Evolutionary conservation across 345 rosid species (phyloP).

Genomic region (Conringia planisiliqua): DNA sequence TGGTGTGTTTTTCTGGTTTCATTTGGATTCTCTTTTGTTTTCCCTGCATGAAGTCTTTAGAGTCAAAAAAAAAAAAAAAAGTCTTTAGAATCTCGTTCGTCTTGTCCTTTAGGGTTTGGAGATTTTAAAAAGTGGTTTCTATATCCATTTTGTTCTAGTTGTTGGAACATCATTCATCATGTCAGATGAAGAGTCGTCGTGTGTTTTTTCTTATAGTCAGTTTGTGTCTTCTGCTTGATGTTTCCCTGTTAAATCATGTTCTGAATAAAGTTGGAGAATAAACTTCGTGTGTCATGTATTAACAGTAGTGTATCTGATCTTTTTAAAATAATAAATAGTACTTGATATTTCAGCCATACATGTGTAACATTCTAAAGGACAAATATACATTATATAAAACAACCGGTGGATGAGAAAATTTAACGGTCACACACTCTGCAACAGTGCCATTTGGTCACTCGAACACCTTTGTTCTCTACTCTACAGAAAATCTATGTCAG

Average conservation of each 20-base stretch:
- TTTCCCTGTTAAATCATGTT: neutral
- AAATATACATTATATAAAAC: neutral
- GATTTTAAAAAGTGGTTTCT: too few species aligned
- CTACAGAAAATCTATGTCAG: constrained; percentile 8
- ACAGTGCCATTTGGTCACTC: constrained; percentile 4
- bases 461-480: neutral
- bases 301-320: too few species aligned
- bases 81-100: too few species aligned
- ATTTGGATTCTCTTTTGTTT: neutral
- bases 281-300: too few species aligned
- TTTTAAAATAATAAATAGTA: too few species aligned
- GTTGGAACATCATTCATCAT: neutral
- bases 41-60: too few species aligned
- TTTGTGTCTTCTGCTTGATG: neutral
- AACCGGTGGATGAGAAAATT: constrained; percentile 23
- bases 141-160: neutral
- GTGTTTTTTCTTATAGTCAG: neutral
- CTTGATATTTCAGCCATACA: too few species aligned
- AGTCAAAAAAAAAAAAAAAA: too few species aligned
- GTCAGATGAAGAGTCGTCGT: neutral
- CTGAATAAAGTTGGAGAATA: too few species aligned
- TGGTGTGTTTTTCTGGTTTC: neutral
- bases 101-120: too few species aligned
- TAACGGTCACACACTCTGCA: constrained; percentile 20
- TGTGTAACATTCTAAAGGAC: neutral